Conservation (phyloP, 768 basidiomycete species). For the Collybia nuda region DNA sequence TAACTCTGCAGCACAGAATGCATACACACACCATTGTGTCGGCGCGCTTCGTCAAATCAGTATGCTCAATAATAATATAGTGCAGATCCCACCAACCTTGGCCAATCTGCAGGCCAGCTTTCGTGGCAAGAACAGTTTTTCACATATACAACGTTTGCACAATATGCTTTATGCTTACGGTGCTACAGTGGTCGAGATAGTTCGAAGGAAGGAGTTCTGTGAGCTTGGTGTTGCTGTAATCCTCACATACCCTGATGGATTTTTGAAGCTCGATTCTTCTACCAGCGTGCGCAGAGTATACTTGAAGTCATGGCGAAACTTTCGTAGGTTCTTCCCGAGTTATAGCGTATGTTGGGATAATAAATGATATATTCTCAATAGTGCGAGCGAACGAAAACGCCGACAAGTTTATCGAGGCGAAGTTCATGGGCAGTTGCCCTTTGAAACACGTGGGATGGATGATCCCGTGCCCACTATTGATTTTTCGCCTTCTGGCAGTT, state of each 20-base stretch:
- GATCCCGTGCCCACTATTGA: conserved; percentile 79
- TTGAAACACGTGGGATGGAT: conserved; percentile 79
- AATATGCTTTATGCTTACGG: conserved; percentile 92
- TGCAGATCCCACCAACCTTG: conserved; percentile 68
- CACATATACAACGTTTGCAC: conserved; percentile 89
- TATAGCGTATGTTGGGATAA: background rate
- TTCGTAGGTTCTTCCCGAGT: conserved; percentile 52
- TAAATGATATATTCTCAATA: conserved; percentile 22
- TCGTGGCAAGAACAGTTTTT: conserved; percentile 76
- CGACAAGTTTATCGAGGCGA: conserved; percentile 86
- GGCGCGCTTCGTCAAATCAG: conserved; percentile 74
- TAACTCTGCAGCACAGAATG: conserved; percentile 50
- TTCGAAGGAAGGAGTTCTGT: conserved; percentile 90
- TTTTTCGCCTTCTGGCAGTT: conserved; percentile 68
- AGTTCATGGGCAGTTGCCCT: conserved; percentile 84
- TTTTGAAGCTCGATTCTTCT: conserved; percentile 70
- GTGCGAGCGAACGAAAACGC: conserved; percentile 76
- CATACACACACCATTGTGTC: conserved; percentile 68
- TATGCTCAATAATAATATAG: conserved; percentile 76
- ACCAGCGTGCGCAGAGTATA: conserved; percentile 76
- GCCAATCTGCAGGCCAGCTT: conserved; percentile 69
- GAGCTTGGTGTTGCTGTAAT: conserved; percentile 21
- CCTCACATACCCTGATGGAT: conserved; percentile 1
- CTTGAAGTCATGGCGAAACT: conserved; percentile 87
- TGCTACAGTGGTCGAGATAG: conserved; percentile 87